Percentiles rank a stretch among this genome's conserved stretches.
phyloP scores from a whole-genome alignment of 768 basidiomycete species.

The Paxillus involutus region DNA sequence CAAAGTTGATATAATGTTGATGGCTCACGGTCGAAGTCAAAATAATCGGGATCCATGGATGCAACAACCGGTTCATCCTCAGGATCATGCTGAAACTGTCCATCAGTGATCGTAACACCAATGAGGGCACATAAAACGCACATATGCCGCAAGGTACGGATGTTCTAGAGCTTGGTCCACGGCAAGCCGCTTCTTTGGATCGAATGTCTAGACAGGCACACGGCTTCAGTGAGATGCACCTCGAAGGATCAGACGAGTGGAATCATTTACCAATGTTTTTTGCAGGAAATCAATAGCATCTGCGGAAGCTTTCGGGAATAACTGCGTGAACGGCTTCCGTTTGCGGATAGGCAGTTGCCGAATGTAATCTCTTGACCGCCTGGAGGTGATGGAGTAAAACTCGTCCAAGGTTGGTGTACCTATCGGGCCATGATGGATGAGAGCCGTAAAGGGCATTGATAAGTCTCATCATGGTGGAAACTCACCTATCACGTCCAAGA shows the following conservation, averaged over 20 bases:
- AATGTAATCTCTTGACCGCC: conserved; percentile 84
- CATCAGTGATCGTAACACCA: neutral
- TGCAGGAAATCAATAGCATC: conserved; percentile 73
- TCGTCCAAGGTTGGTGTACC: conserved; percentile 87
- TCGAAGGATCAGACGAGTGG: conserved; percentile 32
- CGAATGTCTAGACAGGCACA: conserved; percentile 60
- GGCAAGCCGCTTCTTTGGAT: conserved; percentile 81
- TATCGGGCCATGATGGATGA: conserved; percentile 20
- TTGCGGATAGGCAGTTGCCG: conserved; percentile 83
- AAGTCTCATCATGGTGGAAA: neutral
- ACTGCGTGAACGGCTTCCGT: conserved; percentile 60
- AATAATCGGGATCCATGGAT: conserved; percentile 81
- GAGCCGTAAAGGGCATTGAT: conserved; percentile 22
- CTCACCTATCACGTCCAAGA: conserved; percentile 81
- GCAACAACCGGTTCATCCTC: conserved; percentile 86
- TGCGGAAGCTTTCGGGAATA: conserved; percentile 78
- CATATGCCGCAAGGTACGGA: conserved; percentile 79
- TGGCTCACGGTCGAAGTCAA: conserved; percentile 80
- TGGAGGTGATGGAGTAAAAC: conserved; percentile 86
- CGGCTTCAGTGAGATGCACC: neutral
- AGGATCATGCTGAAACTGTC: conserved; percentile 64
- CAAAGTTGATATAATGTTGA: neutral
- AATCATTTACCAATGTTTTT: conserved; percentile 58
- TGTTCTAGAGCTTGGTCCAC: conserved; percentile 83
- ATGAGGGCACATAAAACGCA: conserved; percentile 29